A percentile compares a stretch with the other conserved stretches of the same genome.
phyloP scores from a whole-genome alignment of 2,329 filamentous ascomycete species.

The Calonectria pteridis region DNA sequence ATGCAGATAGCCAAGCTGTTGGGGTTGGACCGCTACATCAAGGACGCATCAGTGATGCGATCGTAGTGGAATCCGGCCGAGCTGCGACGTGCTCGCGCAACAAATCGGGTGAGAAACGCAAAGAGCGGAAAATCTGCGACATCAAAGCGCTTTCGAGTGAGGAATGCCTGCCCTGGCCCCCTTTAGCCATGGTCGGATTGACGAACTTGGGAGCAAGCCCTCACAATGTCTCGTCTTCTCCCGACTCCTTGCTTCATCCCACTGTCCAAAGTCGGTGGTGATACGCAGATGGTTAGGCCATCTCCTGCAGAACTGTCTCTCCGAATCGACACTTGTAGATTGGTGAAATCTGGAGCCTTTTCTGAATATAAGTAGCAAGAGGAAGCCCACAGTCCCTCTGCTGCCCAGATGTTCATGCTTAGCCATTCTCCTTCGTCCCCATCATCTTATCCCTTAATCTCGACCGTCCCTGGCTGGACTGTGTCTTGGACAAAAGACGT shows the following conservation, averaged over 20 bases:
- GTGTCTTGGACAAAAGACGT: background rate
- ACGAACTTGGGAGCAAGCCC: background rate
- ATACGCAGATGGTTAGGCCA: slow-evolving; percentile 32
- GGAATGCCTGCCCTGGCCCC: background rate
- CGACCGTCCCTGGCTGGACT: background rate
- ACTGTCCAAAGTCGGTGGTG: slow-evolving; percentile 39
- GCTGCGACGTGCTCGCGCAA: background rate
- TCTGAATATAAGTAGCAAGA: slow-evolving; percentile 12
- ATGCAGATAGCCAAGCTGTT: background rate
- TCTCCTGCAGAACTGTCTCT: slow-evolving; percentile 3
- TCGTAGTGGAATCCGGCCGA: background rate
- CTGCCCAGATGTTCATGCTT: background rate
- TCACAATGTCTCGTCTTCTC: slow-evolving; percentile 35
- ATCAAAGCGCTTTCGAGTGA: background rate
- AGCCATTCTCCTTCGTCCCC: background rate
- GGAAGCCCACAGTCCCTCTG: background rate
- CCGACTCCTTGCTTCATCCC: slow-evolving; percentile 44
- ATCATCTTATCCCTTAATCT: slow-evolving; percentile 1
- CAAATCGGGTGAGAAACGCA: background rate
- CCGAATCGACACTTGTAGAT: background rate
- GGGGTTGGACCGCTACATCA: background rate
- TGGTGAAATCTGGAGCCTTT: background rate
- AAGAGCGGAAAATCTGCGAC: background rate
- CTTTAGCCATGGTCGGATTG: background rate
- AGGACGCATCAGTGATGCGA: background rate